Conservation (phyloP, 768 basidiomycete species). For the Fistulinella prunicolor region DNA sequence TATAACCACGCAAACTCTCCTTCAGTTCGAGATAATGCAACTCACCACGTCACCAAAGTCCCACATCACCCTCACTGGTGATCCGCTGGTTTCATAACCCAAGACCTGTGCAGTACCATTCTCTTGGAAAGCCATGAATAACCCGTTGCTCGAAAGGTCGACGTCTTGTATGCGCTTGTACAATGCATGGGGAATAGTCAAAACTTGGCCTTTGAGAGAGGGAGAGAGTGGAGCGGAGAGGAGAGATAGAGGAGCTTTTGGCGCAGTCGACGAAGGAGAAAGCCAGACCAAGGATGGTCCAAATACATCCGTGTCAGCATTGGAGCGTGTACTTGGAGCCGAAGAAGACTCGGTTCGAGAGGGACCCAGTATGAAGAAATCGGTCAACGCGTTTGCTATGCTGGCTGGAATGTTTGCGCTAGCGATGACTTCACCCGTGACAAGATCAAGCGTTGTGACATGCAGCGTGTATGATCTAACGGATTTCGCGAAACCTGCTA, state of each 20-base stretch:
- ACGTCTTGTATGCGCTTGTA: slow-evolving; percentile 61
- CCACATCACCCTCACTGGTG: slow-evolving; percentile 44
- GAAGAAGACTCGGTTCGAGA: slow-evolving; percentile 5
- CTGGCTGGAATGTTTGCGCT: slow-evolving; percentile 53
- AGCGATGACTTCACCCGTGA: slow-evolving; percentile 50
- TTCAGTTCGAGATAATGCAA: not conserved
- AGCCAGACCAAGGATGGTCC: slow-evolving; percentile 36
- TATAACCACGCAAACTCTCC: not conserved
- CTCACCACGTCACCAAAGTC: slow-evolving; percentile 56
- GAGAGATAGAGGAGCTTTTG: slow-evolving; percentile 14
- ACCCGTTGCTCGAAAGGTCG: slow-evolving; percentile 52
- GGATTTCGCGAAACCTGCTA: slow-evolving; percentile 44
- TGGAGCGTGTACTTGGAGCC: not conserved
- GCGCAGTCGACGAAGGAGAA: slow-evolving; percentile 17
- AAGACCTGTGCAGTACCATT: slow-evolving; percentile 60
- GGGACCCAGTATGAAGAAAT: slow-evolving; percentile 37
- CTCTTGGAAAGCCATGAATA: slow-evolving; percentile 55
- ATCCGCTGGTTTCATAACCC: slow-evolving; percentile 38
- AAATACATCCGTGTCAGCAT: not conserved
- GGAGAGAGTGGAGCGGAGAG: slow-evolving; percentile 47
- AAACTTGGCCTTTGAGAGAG: slow-evolving; percentile 46
- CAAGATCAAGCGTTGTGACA: slow-evolving; percentile 55
- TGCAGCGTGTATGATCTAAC: slow-evolving; percentile 60
- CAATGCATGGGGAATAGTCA: slow-evolving; percentile 38
- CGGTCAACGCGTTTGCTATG: slow-evolving; percentile 34